Evolutionary conservation across 2,329 filamentous ascomycete species (phyloP), one percentile per base, ranked within the genome.

Genomic region (Botrytis cinerea): DNA sequence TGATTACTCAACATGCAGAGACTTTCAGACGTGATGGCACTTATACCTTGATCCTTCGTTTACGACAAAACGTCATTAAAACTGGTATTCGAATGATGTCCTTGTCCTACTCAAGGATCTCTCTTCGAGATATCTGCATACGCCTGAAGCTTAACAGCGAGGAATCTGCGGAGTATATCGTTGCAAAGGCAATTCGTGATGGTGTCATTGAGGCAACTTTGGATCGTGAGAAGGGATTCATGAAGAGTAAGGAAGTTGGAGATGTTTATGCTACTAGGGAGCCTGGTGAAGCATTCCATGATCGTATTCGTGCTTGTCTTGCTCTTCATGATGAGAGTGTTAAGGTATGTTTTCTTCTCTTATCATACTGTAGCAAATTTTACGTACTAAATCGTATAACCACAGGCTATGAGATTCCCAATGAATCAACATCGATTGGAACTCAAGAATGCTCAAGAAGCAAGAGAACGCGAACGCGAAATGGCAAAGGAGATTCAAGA

Each of bases 71-170:
- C 81, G 96, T 99, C 81, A 98, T 99, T 89, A 97, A 97, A 87
- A 99, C 96, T 5, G 96, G 96, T 77, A 97, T 99, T 76, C 94
- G 96, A 78, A 98, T 98, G 94, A 97, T 99, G 90, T 98, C 95
- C 59, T 87, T 99, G 76, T 97, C 95, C 32, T 99, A 99, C 86
- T 97, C 95, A 74, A 93, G 95, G 76, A 99, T 99, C 80, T 98
- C 95, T 1, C 88, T 99, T 73, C 92, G 96, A 74, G 96, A 99
- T 81, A 99, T 99, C 78, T 99, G 96, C 85, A 94, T 98, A 74
- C 93, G 96, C 66, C 87, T 99, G 69, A 94, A 97, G 70, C 87
- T 99, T 16, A 94, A 96, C 77, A 97, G 93, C 78, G 96, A 99
- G 82, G 96, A 99, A 86, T 97, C 94, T 60, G 96, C 96, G 18